Evolutionary conservation across 225 moss, liverwort and hornwort species (phyloP).

Genomic region (Physcomitrium patens): DNA sequence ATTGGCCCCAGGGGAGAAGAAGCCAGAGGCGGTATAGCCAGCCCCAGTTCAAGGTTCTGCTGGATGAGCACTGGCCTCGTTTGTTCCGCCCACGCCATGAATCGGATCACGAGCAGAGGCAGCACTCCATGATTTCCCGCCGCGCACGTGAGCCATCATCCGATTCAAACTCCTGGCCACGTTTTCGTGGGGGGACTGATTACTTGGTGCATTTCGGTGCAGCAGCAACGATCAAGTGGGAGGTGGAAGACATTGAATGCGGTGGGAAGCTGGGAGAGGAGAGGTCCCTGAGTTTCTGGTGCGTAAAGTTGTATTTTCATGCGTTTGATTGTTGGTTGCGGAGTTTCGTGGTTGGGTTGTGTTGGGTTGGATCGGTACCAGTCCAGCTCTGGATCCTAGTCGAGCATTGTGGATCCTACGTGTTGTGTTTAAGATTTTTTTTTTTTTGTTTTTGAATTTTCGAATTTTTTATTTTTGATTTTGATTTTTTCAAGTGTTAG

Average conservation of each 20-base stretch:
- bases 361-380: background rate
- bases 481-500: background rate
- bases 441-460: too few species aligned
- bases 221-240: background rate
- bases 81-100: too few species aligned
- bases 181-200: background rate
- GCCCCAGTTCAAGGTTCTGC: too few species aligned
- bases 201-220: background rate
- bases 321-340: background rate
- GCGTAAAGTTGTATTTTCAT: background rate
- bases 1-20: too few species aligned
- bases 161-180: background rate
- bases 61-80: too few species aligned
- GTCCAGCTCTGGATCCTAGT: slow-evolving; percentile 1
- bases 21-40: too few species aligned
- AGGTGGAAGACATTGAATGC: background rate
- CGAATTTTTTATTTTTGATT: slow-evolving; percentile 5
- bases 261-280: background rate
- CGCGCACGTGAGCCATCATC: background rate
- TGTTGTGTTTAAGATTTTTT: background rate
- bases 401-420: slow-evolving; percentile 18
- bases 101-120: background rate
- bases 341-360: background rate
- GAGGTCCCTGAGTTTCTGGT: background rate
- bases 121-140: background rate